Percentiles rank a stretch among this genome's conserved stretches.
These are phyloP conservation scores for Aureobasidium sp. DNA, from an alignment of 2,329 filamentous ascomycete genomes.

Conservation along the genomic window DNA sequence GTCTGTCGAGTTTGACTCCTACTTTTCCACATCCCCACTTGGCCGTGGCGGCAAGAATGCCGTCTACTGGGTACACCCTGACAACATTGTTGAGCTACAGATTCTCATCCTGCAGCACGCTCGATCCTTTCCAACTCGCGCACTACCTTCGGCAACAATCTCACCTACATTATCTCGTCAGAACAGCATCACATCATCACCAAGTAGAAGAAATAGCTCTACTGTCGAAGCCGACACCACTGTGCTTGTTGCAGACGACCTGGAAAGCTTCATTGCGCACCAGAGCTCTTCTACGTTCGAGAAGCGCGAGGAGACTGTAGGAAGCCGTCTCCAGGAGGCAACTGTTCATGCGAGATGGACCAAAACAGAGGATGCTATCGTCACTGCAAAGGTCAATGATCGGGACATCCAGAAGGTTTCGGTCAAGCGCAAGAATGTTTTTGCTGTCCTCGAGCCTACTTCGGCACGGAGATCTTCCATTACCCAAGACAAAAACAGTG, in stretches of 20 bases:
- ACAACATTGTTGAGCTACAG: constrained; percentile 48
- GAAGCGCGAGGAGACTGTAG: constrained; percentile 27
- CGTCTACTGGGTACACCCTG: constrained; percentile 48
- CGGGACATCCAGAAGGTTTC: neutral
- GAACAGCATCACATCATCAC: constrained; percentile 9
- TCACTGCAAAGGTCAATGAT: neutral
- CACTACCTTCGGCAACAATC: neutral
- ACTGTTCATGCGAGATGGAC: constrained; percentile 31
- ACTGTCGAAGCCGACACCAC: constrained; percentile 13
- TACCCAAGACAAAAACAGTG: constrained; percentile 22
- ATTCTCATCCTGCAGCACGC: constrained; percentile 46
- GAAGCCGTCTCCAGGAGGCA: constrained; percentile 27
- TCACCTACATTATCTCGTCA: constrained; percentile 1
- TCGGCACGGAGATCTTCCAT: constrained; percentile 17
- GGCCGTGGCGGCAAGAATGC: constrained; percentile 41
- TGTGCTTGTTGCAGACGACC: constrained; percentile 17
- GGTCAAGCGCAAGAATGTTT: constrained; percentile 34
- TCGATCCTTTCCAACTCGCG: constrained; percentile 28
- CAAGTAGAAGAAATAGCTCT: neutral
- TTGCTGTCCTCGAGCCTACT: constrained; percentile 31
- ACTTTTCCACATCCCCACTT: constrained; percentile 41
- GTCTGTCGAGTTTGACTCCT: constrained; percentile 44
- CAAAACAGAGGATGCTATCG: constrained; percentile 13
- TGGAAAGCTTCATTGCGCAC: constrained; percentile 14
- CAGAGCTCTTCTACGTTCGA: constrained; percentile 16